Evolutionary conservation across 2,329 filamentous ascomycete genomes (phyloP).

Genomic region (Metarhizium robertsii): DNA sequence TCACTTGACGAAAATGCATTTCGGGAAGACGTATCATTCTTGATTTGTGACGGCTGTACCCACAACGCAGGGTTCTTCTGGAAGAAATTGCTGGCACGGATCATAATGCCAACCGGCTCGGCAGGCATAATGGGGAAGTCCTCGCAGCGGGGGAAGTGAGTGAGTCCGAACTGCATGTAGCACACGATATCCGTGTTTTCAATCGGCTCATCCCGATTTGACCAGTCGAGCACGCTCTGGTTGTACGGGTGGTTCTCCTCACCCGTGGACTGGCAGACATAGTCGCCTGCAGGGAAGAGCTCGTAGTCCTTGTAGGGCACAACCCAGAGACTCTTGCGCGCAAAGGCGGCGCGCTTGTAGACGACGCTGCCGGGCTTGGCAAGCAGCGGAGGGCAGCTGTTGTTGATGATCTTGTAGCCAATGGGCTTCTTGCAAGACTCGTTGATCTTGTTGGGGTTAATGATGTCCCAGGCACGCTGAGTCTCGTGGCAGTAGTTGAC

Average conservation of each 20-base stretch:
- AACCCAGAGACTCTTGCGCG: conserved; percentile 31
- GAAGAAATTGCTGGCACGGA: conserved; percentile 45
- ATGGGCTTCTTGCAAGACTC: conserved; percentile 30
- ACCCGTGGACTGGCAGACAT: conserved; percentile 36
- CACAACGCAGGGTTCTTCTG: conserved; percentile 41
- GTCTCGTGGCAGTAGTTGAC: conserved; percentile 19
- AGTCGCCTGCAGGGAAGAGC: conserved; percentile 31
- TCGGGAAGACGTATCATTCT: conserved; percentile 20
- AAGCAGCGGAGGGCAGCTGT: conserved; percentile 37
- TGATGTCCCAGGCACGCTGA: conserved; percentile 21
- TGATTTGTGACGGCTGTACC: conserved; percentile 31
- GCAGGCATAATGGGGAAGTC: conserved; percentile 63
- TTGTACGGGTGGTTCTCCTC: conserved; percentile 16
- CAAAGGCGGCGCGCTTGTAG: conserved; percentile 30
- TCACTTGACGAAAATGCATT: conserved; percentile 9
- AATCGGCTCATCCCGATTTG: conserved; percentile 36
- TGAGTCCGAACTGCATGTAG: conserved; percentile 44
- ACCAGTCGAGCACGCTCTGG: conserved; percentile 34
- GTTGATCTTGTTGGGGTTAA: conserved; percentile 33
- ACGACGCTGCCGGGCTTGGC: conserved; percentile 30
- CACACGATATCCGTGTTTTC: conserved; percentile 42
- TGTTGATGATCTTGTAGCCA: conserved; percentile 36
- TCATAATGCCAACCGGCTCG: conserved; percentile 40
- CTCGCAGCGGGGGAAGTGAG: conserved; percentile 52
- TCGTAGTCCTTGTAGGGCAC: conserved; percentile 32